These are phyloP conservation scores for Geoglossum glabrum DNA, from an alignment of 495 filamentous ascomycete genomes.

Conservation along the genomic window DNA sequence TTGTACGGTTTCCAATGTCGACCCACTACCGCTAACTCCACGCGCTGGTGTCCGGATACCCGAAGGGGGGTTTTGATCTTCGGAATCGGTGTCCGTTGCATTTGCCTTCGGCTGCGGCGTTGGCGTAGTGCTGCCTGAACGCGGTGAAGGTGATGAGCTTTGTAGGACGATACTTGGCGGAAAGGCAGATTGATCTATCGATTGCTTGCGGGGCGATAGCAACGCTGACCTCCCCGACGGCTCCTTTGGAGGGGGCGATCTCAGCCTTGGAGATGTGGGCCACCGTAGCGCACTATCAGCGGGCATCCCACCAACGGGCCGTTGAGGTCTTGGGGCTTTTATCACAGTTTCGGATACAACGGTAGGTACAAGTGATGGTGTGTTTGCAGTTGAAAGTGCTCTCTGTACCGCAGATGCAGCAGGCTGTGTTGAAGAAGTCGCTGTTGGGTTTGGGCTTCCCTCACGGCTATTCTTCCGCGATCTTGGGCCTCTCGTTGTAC, in stretches of 20 bases:
- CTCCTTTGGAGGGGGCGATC: slow-evolving; percentile 42
- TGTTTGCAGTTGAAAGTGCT: slow-evolving; percentile 41
- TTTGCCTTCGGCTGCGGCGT: slow-evolving; percentile 9
- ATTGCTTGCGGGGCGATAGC: slow-evolving; percentile 12
- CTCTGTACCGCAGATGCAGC: slow-evolving; percentile 41
- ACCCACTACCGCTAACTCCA: slow-evolving; percentile 40
- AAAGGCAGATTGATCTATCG: neutral
- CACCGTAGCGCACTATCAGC: slow-evolving; percentile 39
- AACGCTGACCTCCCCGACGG: slow-evolving; percentile 18
- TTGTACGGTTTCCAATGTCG: slow-evolving; percentile 75
- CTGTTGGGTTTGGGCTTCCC: slow-evolving; percentile 31
- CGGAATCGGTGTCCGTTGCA: slow-evolving; percentile 19
- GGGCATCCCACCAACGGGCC: slow-evolving; percentile 15
- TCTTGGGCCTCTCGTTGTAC: neutral
- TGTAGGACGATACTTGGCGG: slow-evolving; percentile 34
- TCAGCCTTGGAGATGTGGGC: slow-evolving; percentile 43
- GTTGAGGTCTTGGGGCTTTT: neutral
- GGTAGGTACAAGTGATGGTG: slow-evolving; percentile 34
- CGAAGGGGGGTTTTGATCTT: slow-evolving; percentile 29
- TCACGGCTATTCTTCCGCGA: slow-evolving; percentile 29
- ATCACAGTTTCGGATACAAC: slow-evolving; percentile 34
- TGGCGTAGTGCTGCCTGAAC: slow-evolving; percentile 16
- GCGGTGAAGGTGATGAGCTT: slow-evolving; percentile 25
- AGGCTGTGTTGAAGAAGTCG: slow-evolving; percentile 21
- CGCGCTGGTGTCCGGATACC: slow-evolving; percentile 47